These are phyloP conservation scores for Drosera spatulata DNA, from an alignment of 179 eudicot genomes.

Conservation along the genomic window DNA sequence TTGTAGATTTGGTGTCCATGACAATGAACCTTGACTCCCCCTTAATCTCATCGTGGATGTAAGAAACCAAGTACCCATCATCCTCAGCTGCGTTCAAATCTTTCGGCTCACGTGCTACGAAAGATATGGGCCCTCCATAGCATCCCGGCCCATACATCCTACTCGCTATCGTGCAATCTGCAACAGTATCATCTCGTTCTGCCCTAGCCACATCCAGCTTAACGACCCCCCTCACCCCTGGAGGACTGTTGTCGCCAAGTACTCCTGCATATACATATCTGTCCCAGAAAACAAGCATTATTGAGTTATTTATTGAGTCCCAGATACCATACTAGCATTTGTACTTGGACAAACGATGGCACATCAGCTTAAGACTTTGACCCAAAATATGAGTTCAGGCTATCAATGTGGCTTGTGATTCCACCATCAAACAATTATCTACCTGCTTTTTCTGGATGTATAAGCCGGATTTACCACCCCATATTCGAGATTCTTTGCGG, in stretches of 20 bases:
- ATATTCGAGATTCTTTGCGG: slow-evolving; percentile 35
- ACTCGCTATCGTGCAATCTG: slow-evolving; percentile 30
- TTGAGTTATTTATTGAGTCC: too few species aligned
- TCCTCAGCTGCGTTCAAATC: slow-evolving; percentile 2
- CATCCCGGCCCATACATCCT: slow-evolving; percentile 24
- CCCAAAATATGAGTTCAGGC: too few species aligned
- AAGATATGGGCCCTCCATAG: slow-evolving; percentile 7
- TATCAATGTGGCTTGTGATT: too few species aligned
- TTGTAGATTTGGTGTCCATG: slow-evolving; percentile 7
- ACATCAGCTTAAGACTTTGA: too few species aligned
- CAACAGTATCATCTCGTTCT: slow-evolving; percentile 11
- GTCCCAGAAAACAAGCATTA: slow-evolving; percentile 22
- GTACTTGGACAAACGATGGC: too few species aligned
- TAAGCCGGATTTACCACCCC: slow-evolving; percentile 40
- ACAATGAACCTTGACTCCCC: slow-evolving; percentile 9
- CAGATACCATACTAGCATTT: too few species aligned
- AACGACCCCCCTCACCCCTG: slow-evolving; percentile 39
- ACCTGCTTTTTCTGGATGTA: slow-evolving; percentile 34
- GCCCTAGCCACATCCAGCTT: slow-evolving; percentile 30
- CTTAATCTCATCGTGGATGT: slow-evolving; percentile 6
- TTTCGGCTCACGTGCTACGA: slow-evolving; percentile 4
- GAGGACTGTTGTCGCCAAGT: slow-evolving; percentile 32
- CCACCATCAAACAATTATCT: not conserved
- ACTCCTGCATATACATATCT: slow-evolving; percentile 37
- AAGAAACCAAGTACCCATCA: slow-evolving; percentile 7